Base-by-base conservation (phyloP, 2,329 filamentous ascomycete species). In the Teratosphaeria viscida region DNA sequence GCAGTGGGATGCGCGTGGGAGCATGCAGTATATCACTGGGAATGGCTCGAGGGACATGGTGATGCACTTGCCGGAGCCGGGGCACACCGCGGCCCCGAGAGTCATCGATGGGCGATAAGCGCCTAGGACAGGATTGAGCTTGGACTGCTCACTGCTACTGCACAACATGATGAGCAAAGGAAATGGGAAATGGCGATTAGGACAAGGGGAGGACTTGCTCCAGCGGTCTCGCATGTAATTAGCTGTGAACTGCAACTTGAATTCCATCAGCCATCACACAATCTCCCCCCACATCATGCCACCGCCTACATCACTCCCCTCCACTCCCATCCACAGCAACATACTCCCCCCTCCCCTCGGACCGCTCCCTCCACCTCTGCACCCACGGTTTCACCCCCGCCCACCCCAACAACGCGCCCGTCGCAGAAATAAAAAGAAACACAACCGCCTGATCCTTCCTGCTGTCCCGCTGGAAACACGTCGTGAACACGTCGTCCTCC, bases 381-480 rank as follows among this genome's bases (percentile, higher is more conserved):
- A 84, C 76, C 78, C 79, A 85, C 1, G 84, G 84, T 69, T 81
- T 80, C 16, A 84, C 69, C 5, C 77, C 77, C 2, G 85, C 85
- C 78, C 84, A 87, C 1, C 76, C 75, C 63, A 87, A 72, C 63
- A 88, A 68, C 4, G 82, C 81, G 8, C 81, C 78, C 2, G 85
- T 87, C 34, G 83, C 82, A 61, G 84, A 75, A 52, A 88, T 85
- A 68, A 88, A 88, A 29, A 86, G 79, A 61, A 83, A 81, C 1
- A 88, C 85, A 2, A 88, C 82, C 1, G 82, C 79, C 69, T 86
- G 77, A 65, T 88, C 85, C 68, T 87, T 87, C 19, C 80, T 76
- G n/a, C 83, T 86, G 69, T 88, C 85, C 59, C 85, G 76, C 68
- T 87, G 85, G 67, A 87, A 87, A 73, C 85, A 88, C 10, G 81